Evolutionary conservation across 106 monocot genomes (phyloP).

Genomic region (Alisma plantagoaquatica): DNA sequence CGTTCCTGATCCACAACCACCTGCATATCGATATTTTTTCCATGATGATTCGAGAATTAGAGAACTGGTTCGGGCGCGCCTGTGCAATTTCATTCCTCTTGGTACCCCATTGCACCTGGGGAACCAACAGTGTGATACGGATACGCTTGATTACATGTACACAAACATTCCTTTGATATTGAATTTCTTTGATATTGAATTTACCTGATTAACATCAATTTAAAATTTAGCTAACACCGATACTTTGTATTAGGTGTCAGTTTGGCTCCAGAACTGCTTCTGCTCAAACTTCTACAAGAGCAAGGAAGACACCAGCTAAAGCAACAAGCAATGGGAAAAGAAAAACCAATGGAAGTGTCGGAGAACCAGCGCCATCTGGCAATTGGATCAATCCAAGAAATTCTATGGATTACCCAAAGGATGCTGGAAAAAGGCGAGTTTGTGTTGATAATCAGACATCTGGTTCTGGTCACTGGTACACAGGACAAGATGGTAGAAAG

Average conservation of each 20-base stretch:
- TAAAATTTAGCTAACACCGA: no score
- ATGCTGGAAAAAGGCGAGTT: constrained; percentile 58
- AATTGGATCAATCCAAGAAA: constrained; percentile 38
- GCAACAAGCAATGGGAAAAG: constrained; percentile 17
- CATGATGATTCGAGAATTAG: constrained; percentile 58
- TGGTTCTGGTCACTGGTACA: constrained; percentile 87
- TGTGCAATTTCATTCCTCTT: constrained; percentile 62
- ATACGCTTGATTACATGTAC: constrained; percentile 68
- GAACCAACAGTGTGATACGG: constrained; percentile 17
- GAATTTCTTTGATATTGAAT: no score
- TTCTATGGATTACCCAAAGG: constrained; percentile 29
- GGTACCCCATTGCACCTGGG: constrained; percentile 21
- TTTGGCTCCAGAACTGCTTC: constrained; percentile 16
- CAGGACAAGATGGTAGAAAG: constrained; percentile 76
- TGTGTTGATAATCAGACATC: constrained; percentile 25
- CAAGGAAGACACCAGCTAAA: constrained; percentile 1
- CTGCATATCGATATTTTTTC: constrained; percentile 56
- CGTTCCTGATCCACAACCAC: constrained; percentile 36
- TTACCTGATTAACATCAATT: no score
- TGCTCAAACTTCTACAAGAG: constrained; percentile 1
- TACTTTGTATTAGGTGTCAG: constrained; percentile 41
- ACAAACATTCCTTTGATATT: no score
- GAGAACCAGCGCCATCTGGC: constrained; percentile 11
- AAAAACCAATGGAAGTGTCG: constrained; percentile 9
- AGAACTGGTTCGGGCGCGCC: constrained; percentile 32